Base-by-base conservation (phyloP, 78 protist species). In the Dictyostelium intermedium region DNA sequence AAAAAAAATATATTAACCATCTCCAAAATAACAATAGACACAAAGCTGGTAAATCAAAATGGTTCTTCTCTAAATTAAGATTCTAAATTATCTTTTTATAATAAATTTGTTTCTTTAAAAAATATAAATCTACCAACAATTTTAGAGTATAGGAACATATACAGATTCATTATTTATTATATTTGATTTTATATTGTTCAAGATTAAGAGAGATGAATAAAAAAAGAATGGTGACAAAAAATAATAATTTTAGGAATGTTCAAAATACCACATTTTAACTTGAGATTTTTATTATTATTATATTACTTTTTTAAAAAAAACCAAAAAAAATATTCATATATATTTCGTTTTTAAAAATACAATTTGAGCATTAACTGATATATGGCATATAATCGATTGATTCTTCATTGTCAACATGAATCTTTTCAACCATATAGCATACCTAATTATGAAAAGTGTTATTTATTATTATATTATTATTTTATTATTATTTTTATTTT, bases 31-130 rank as follows among this genome's bases (percentile, higher is more conserved):
- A 61, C 13, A 61, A 10, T 53, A 97, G 96, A 25, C 97, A 96
- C 98, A 91, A 83, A 81, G 30, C 97, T 37, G 99, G 99, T 82
- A 98, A 99, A 97, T 98, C 98, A 99, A 96, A 84, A 89, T 99
- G 99, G 99, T 99, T 98, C 98, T 99, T 99, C 98, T 66, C 93
- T 87, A 97, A 98, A 97, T 97, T 98, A 91, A 92, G 98, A 39
- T 99, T 95, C 97, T 95, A 95, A 95, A 91, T 43, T 77, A 77
- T 41, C 56, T 43, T 77, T 74, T 74, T 74, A 74, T 41, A 41
- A 77, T 41, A 77, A 77, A 77, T 66, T 66, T 66, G 74, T 27
- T 41, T 25, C 60, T 34, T 77, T 43, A 39, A n/a, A 32, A 77
- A 77, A 77, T 77, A 77, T 43, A 77, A 56, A 56, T 56, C 66